These are phyloP conservation scores for Ceratobasidium sp. DNA, from an alignment of 1,284 basidiomycete genomes.

Conservation along the genomic window DNA sequence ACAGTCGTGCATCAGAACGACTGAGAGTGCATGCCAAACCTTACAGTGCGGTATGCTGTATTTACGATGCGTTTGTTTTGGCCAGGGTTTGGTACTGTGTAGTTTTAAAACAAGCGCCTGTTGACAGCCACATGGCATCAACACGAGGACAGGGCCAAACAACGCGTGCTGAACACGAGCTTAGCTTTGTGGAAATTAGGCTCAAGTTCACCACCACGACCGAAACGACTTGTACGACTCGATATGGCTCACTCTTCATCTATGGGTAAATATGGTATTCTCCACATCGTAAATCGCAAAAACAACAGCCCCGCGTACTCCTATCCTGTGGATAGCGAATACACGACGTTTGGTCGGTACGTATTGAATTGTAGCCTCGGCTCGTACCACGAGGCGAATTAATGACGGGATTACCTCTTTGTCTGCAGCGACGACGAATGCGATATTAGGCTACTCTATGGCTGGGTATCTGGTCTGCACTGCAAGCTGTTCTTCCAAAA, in stretches of 20 bases:
- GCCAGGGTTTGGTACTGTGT: too few relatives aligned
- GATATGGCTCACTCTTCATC: slow-evolving; percentile 41
- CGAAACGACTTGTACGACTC: slow-evolving; percentile 38
- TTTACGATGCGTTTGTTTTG: too few relatives aligned
- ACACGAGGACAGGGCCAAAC: slow-evolving; percentile 21
- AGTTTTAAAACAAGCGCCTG: too few relatives aligned
- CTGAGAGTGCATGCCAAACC: too few relatives aligned
- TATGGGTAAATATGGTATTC: slow-evolving; percentile 43
- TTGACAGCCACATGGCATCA: too few relatives aligned
- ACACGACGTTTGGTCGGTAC: slow-evolving; percentile 73
- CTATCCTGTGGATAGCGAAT: slow-evolving; percentile 74
- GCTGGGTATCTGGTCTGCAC: slow-evolving; percentile 67
- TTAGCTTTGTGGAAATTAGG: slow-evolving; percentile 32
- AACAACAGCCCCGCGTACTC: slow-evolving; percentile 59
- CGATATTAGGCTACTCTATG: slow-evolving; percentile 73
- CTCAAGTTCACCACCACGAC: slow-evolving; percentile 33
- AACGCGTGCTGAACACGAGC: slow-evolving; percentile 43
- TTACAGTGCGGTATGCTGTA: too few relatives aligned
- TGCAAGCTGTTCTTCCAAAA: slow-evolving; percentile 74
- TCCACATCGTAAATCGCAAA: slow-evolving; percentile 43
- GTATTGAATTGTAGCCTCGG: slow-evolving; percentile 43
- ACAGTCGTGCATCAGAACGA: too few relatives aligned
- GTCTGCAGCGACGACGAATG: slow-evolving; percentile 56
- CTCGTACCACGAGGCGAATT: slow-evolving; percentile 33
- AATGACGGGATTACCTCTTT: neutral